A percentile compares a stretch with the other conserved stretches of the same genome.
phyloP scores from a whole-genome alignment of 1,139 yeast species.

The Scheffersomyces stambukii region DNA sequence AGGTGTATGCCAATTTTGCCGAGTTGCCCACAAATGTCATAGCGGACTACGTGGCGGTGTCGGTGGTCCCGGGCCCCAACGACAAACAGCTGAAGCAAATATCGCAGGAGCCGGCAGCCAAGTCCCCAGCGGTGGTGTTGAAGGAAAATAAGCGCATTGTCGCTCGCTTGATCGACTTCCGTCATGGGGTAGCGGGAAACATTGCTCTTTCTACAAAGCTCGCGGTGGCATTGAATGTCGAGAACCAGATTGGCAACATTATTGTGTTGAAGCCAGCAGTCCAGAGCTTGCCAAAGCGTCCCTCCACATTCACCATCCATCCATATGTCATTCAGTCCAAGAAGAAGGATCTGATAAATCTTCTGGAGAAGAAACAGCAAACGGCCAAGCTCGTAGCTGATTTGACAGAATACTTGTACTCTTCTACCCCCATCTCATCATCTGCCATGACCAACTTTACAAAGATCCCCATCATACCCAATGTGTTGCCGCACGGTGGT shows the following conservation, averaged over 20 bases:
- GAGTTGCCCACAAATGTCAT: slow-evolving; percentile 26
- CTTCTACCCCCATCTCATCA: slow-evolving; percentile 8
- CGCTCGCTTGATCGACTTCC: slow-evolving; percentile 47
- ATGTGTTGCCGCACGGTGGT: slow-evolving; percentile 59
- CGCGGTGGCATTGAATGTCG: slow-evolving; percentile 56
- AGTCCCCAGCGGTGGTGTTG: slow-evolving; percentile 10
- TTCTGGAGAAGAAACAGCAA: slow-evolving; percentile 25
- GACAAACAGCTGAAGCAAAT: slow-evolving; percentile 18
- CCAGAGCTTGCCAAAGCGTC: slow-evolving; percentile 34
- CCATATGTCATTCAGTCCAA: slow-evolving; percentile 51
- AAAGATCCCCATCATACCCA: slow-evolving; percentile 47
- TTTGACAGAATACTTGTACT: slow-evolving; percentile 13
- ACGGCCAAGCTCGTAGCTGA: too few relatives aligned
- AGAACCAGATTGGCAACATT: slow-evolving; percentile 49
- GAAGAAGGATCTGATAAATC: slow-evolving; percentile 22
- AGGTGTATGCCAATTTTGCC: slow-evolving; percentile 41
- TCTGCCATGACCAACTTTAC: slow-evolving; percentile 44
- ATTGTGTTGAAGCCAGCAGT: slow-evolving; percentile 51
- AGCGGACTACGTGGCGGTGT: slow-evolving; percentile 51
- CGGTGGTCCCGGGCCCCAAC: slow-evolving; percentile 54
- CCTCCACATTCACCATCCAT: slow-evolving; percentile 45
- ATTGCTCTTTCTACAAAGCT: slow-evolving; percentile 56
- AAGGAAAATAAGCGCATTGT: slow-evolving; percentile 43
- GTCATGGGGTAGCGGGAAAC: slow-evolving; percentile 30
- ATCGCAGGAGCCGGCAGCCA: too few relatives aligned